phyloP scores from a whole-genome alignment of 1,284 basidiomycete genomes.

The Athelia psychrophila region DNA sequence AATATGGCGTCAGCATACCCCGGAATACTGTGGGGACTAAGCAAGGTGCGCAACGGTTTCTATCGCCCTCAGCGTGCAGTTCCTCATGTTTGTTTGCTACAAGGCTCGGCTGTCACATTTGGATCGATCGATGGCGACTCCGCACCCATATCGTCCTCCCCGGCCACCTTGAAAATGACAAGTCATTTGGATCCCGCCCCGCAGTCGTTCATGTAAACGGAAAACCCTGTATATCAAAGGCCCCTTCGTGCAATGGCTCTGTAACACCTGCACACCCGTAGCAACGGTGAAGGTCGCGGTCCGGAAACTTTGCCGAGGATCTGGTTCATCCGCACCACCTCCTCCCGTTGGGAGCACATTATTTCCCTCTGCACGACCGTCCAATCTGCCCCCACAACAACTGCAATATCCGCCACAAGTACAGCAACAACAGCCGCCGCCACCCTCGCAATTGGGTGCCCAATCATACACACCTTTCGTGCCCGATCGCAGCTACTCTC shows the following conservation, averaged over 20 bases:
- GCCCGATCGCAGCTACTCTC: too few species aligned
- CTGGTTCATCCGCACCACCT: slow-evolving; percentile 14
- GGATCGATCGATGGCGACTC: slow-evolving; percentile 79
- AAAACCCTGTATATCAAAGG: slow-evolving; percentile 40
- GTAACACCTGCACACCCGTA: slow-evolving; percentile 27
- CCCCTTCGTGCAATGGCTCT: slow-evolving; percentile 27
- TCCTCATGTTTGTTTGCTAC: too few species aligned
- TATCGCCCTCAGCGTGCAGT: slow-evolving; percentile 8
- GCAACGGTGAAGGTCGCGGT: slow-evolving; percentile 56
- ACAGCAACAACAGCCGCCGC: too few species aligned
- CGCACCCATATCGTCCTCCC: slow-evolving; percentile 67
- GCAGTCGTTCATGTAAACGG: slow-evolving; percentile 52
- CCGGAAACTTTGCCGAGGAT: slow-evolving; percentile 35
- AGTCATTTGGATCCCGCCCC: slow-evolving; percentile 71
- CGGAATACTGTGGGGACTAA: slow-evolving; percentile 52
- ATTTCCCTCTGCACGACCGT: slow-evolving; percentile 40
- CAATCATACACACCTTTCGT: too few species aligned
- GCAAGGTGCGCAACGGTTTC: slow-evolving; percentile 64
- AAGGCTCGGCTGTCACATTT: slow-evolving; percentile 72
- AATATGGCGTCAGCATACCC: slow-evolving; percentile 70
- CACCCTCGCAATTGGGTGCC: too few species aligned
- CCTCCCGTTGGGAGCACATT: slow-evolving; percentile 25
- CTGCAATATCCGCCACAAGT: slow-evolving; percentile 22
- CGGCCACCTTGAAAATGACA: slow-evolving; percentile 65
- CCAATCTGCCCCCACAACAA: slow-evolving; percentile 41